Evolutionary conservation across 73 alveolate species (phyloP), one percentile per base, ranked within the genome.

Genomic region (Paramecium octaurelia): DNA sequence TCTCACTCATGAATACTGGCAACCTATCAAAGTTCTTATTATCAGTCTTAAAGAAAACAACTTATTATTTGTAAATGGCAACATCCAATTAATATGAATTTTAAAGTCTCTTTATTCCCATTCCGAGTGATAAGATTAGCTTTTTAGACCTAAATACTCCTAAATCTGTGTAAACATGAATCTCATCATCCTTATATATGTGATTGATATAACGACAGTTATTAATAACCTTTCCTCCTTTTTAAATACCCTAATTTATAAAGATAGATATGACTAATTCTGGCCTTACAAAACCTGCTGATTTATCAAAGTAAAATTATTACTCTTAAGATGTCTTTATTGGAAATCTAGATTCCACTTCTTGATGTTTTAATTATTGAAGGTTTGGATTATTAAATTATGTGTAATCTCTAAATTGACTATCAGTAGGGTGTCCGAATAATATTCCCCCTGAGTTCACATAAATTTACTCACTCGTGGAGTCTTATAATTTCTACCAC

Each of bases 201-300:
- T 80, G 91, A 18, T 40, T 80, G 4, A 80, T 46, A 48, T 80
- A 80, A n/a, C 57, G 48, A 80, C 91, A 80, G 11, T 80, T 42
- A 80, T 80, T 80, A 23, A 80, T 42, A n/a, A 80, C 20, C n/a
- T 80, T 3, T 21, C 91, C 91, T 31, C 91, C 91, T 23, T 48
- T 80, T 24, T n/a, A 16, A 24, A 18, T 31, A 5, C 91, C 91
- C 48, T 48, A 8, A 3, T 80, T 42, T 20, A 80, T 40, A 23
- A 80, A 48, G 10, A 46, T 34, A 8, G 21, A 31, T 23, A 80
- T 80, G 0, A 31, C 75, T 80, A 31, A 14, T 42, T 80, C 91
- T 44, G 91, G 91, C 6, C 12, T 46, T 8, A 80, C 91, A 80
- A 44, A 80, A 12, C 91, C 91, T 44, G 76, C 91, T 44, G 48